These are phyloP conservation scores for Teunomyces barrocoloradensis DNA, from an alignment of 805 yeast genomes.

Conservation along the genomic window DNA sequence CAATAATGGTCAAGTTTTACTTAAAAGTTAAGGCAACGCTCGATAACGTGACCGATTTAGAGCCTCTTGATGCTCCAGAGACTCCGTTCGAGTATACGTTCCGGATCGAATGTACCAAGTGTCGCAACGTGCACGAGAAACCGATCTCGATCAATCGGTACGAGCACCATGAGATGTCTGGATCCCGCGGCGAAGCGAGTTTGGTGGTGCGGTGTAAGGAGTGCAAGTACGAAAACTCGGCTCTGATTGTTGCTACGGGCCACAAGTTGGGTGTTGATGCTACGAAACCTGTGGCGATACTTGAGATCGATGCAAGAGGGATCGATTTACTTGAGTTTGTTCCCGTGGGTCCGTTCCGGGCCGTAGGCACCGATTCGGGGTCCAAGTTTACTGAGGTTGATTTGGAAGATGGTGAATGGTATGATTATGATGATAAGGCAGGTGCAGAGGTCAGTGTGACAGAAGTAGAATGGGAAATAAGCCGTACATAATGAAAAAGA, in stretches of 20 bases:
- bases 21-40: slow-evolving; percentile 46
- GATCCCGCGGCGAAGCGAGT: slow-evolving; percentile 80
- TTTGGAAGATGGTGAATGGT: slow-evolving; percentile 83
- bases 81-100: slow-evolving; percentile 76
- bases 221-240: slow-evolving; percentile 50
- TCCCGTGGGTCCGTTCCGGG: slow-evolving; percentile 62
- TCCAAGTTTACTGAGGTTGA: slow-evolving; percentile 64
- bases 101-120: slow-evolving; percentile 68
- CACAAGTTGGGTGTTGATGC: slow-evolving; percentile 38
- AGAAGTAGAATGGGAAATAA: slow-evolving; percentile 66
- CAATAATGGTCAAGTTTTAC: slow-evolving; percentile 37
- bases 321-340: slow-evolving; percentile 66
- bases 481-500: background rate
- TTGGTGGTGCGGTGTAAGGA: slow-evolving; percentile 73
- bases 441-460: slow-evolving; percentile 78
- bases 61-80: slow-evolving; percentile 57
- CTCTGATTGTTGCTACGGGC: slow-evolving; percentile 29
- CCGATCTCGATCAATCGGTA: slow-evolving; percentile 64
- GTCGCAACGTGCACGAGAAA: slow-evolving; percentile 76
- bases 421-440: slow-evolving; percentile 88
- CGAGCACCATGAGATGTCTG: slow-evolving; percentile 63
- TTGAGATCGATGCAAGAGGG: slow-evolving; percentile 85
- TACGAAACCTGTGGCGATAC: slow-evolving; percentile 45
- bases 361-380: slow-evolving; percentile 50
- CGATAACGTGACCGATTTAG: slow-evolving; percentile 52